Percentiles rank a stretch among this genome's conserved stretches.
These are phyloP conservation scores for Noccaea caerulescens DNA, from an alignment of 345 rosid species.

Conservation along the genomic window DNA sequence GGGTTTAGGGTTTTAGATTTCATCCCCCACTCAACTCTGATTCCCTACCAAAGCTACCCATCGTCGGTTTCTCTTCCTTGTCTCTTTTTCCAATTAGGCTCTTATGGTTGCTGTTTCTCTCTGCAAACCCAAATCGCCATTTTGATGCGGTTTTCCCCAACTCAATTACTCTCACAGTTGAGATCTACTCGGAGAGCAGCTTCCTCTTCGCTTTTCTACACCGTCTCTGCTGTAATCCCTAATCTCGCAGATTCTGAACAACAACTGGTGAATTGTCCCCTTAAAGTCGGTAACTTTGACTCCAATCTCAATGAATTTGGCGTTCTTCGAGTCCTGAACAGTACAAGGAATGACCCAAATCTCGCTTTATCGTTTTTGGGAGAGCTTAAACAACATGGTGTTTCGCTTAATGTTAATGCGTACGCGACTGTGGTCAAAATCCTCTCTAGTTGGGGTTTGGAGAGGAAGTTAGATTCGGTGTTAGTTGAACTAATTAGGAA, in stretches of 20 bases:
- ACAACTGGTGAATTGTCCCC: constrained; percentile 7
- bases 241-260: constrained; percentile 36
- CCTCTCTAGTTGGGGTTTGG: constrained; percentile 50
- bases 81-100: not conserved
- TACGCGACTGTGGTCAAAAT: constrained; percentile 54
- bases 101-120: not conserved
- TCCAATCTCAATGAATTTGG: constrained; percentile 26
- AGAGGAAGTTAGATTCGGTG: constrained; percentile 50
- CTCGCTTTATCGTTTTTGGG: constrained; percentile 53
- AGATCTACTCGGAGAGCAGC: constrained; percentile 23
- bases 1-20: too few relatives aligned
- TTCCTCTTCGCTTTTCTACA: constrained; percentile 33
- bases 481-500: constrained; percentile 52
- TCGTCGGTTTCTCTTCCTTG: not conserved
- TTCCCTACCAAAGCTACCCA: too few relatives aligned
- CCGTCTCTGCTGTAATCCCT: constrained; percentile 38
- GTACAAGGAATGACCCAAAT: constrained; percentile 50
- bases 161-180: constrained; percentile 24
- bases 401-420: constrained; percentile 49
- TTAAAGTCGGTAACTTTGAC: not conserved
- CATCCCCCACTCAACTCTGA: too few relatives aligned
- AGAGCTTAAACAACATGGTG: constrained; percentile 47
- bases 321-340: constrained; percentile 46
- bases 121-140: constrained; percentile 1
- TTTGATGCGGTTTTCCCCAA: constrained; percentile 43